Percentiles rank a stretch among this genome's conserved stretches.
phyloP scores from a whole-genome alignment of 257 asterid genomes.

The Avicennia marina region DNA sequence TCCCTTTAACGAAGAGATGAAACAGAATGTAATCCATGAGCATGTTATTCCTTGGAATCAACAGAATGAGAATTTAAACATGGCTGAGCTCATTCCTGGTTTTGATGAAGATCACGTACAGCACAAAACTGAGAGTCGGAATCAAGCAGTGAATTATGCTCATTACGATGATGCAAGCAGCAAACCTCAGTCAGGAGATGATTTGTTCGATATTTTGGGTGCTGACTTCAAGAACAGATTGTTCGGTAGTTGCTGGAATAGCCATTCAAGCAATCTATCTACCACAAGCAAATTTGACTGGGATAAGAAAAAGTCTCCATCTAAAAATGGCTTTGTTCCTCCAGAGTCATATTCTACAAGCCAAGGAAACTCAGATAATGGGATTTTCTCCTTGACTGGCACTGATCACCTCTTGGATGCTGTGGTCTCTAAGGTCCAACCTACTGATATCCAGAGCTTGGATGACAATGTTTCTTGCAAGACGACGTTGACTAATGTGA shows the following conservation, averaged over 20 bases:
- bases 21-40: constrained; percentile 24
- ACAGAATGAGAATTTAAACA: constrained; percentile 13
- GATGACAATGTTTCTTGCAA: constrained; percentile 47
- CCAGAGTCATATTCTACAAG: no score
- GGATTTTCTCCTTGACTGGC: constrained; percentile 26
- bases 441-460: constrained; percentile 20
- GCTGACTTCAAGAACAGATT: constrained; percentile 42
- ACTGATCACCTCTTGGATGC: constrained; percentile 56
- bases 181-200: constrained; percentile 44
- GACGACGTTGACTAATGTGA: constrained; percentile 37
- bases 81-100: constrained; percentile 20
- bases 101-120: constrained; percentile 22
- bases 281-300: no score
- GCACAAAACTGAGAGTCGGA: constrained; percentile 21
- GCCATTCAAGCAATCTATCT: constrained; percentile 17
- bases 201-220: constrained; percentile 57
- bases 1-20: no score
- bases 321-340: no score
- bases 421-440: constrained; percentile 36
- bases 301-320: no score
- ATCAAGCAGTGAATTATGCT: constrained; percentile 13
- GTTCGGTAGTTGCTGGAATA: constrained; percentile 30
- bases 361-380: constrained; percentile 33
- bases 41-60: constrained; percentile 13
- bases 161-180: constrained; percentile 25